Base-by-base conservation (phyloP, 345 rosid species). In the Rhodomyrtus tomentosa region DNA sequence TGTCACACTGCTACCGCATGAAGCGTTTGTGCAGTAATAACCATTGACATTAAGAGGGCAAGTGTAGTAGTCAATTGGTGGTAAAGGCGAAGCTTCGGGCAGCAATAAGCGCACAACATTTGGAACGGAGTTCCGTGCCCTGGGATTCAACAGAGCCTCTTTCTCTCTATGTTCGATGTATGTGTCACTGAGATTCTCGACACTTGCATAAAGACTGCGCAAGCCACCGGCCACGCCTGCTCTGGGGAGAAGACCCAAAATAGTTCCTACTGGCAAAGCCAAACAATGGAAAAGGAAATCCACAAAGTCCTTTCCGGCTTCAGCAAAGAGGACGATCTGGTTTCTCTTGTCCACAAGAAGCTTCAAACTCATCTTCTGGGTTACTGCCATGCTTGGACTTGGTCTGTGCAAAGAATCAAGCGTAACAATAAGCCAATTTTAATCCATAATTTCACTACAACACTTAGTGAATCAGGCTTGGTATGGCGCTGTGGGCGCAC, bases 241-340 rank as follows among this genome's bases (percentile, higher is more conserved):
- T 5, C 56, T 48, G 6, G 18, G 24, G 53, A 83, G 21, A 20
- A 86, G 84, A 51, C 68, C 58, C 0, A 82, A 42, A 1, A 90
- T 81, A 6, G 84, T 49, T 20, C 85, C 88, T 22, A 90, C 7
- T 5, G 86, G 91, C 84, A 89, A 74, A 40, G 86, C 82, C 36
- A 74, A 50, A 3, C 83, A 10, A 81, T 81, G n/a, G 59, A 81
- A 85, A 25, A 85, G 32, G 53, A 85, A 81, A 53, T 81, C 86
- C 15, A 80, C 74, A 24, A 85, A 58, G 80, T 85, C 86, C 84
- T 85, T 85, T 18, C 68, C 51, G 42, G 84, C 86, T 51, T 81
- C 86, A 4, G 86, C 84, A 27, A 56, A 85, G 29, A 85, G 81
- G 3, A 85, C 81, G 45, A 21, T 62, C 14, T 85, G 25, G 29